Percentiles rank a stretch among this genome's conserved stretches.
Conservation (phyloP, 257 asterid genomes). For the Plantago ovata region DNA sequence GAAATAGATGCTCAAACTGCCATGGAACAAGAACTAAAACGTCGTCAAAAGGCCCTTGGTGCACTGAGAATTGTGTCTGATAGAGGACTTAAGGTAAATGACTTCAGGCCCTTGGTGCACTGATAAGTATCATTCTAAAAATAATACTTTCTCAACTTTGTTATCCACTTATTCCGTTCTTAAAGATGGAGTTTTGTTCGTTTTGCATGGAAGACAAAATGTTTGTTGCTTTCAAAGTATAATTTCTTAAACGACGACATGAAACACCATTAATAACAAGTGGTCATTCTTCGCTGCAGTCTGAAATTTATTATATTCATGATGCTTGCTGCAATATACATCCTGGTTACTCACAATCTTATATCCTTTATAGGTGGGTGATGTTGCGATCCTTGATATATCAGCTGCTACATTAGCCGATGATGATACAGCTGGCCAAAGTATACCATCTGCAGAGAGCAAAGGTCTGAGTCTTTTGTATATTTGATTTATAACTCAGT, state of each 20-base stretch:
- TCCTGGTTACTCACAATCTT: conserved; percentile 13
- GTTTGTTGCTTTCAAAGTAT: too few species aligned
- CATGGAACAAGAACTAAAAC: conserved; percentile 63
- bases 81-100: conserved; percentile 79
- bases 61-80: conserved; percentile 67
- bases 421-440: conserved; percentile 60
- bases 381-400: conserved; percentile 88
- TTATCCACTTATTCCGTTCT: too few species aligned
- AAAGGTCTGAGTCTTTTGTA: conserved; percentile 49
- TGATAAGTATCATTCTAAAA: too few species aligned
- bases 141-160: too few species aligned
- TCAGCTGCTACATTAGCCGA: conserved; percentile 78
- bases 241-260: too few species aligned
- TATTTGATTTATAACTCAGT: conserved; percentile 2
- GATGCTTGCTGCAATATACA: not conserved
- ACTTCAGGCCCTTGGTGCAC: too few species aligned
- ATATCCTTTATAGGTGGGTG: conserved; percentile 61
- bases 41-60: conserved; percentile 85
- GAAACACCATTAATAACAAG: too few species aligned
- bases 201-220: too few species aligned
- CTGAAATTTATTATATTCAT: too few species aligned
- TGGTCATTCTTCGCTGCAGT: too few species aligned
- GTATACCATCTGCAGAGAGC: conserved; percentile 94
- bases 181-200: too few species aligned
- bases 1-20: conserved; percentile 81